A percentile compares a stretch with the other conserved stretches of the same genome.
phyloP scores from a whole-genome alignment of 768 basidiomycete species.

The Aureoboletus auriporus region DNA sequence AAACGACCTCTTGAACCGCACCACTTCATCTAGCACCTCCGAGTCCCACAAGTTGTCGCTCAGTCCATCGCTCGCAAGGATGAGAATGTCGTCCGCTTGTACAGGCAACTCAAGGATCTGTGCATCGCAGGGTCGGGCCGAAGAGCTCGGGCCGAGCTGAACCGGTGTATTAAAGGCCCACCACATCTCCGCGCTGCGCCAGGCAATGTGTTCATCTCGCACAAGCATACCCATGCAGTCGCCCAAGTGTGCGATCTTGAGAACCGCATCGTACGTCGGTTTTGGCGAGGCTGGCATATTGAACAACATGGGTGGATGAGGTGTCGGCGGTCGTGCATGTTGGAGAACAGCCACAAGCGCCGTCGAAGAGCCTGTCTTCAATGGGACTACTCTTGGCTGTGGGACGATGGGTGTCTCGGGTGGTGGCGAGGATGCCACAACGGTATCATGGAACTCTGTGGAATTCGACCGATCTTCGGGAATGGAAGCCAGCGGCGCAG shows the following conservation, averaged over 20 bases:
- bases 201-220: slow-evolving; percentile 71
- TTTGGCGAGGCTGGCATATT: slow-evolving; percentile 22
- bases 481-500: slow-evolving; percentile 16
- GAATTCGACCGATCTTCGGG: slow-evolving; percentile 17
- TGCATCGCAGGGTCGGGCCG: slow-evolving; percentile 64
- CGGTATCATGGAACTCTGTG: neutral
- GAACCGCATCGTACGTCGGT: slow-evolving; percentile 51
- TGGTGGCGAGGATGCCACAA: neutral
- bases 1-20: slow-evolving; percentile 47
- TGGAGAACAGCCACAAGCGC: slow-evolving; percentile 65
- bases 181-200: slow-evolving; percentile 93
- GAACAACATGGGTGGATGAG: slow-evolving; percentile 17
- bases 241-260: slow-evolving; percentile 81
- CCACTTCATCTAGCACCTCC: slow-evolving; percentile 80
- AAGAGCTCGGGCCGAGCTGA: slow-evolving; percentile 58
- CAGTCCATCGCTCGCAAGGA: slow-evolving; percentile 78
- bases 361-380: slow-evolving; percentile 62
- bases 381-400: slow-evolving; percentile 31
- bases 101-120: slow-evolving; percentile 69
- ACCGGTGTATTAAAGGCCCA: slow-evolving; percentile 72
- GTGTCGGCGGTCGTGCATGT: slow-evolving; percentile 27
- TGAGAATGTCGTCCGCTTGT: slow-evolving; percentile 67
- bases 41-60: slow-evolving; percentile 88
- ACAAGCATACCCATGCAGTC: slow-evolving; percentile 89
- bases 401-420: slow-evolving; percentile 15